Evolutionary conservation across 2,329 filamentous ascomycete genomes (phyloP).

Genomic region (Epichloe uncinata): DNA sequence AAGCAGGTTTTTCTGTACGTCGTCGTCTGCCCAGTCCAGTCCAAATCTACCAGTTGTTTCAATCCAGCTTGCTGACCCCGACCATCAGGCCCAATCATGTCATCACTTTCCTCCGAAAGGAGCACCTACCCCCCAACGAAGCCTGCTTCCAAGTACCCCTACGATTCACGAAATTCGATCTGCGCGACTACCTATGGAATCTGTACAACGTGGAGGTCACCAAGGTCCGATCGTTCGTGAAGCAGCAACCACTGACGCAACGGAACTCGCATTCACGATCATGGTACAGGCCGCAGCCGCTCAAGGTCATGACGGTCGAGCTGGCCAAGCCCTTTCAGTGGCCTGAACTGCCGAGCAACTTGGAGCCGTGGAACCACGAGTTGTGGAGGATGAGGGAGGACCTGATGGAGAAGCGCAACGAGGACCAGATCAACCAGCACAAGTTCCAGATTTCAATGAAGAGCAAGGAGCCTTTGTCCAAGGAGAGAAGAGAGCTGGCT

Average conservation of each 20-base stretch:
- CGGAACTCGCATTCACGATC: constrained; percentile 35
- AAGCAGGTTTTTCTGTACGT: constrained; percentile 45
- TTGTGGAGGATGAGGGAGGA: constrained; percentile 40
- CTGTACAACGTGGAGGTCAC: constrained; percentile 64
- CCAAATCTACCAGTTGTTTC: neutral
- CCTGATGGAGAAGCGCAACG: constrained; percentile 27
- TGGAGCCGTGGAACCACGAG: constrained; percentile 51
- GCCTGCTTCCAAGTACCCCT: constrained; percentile 87
- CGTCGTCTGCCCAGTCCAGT: no score
- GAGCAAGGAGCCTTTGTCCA: constrained; percentile 28
- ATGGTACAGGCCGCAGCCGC: constrained; percentile 55
- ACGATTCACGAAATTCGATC: constrained; percentile 87
- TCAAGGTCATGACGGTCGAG: constrained; percentile 94
- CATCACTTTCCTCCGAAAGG: constrained; percentile 62
- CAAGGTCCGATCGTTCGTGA: constrained; percentile 64
- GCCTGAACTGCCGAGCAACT: constrained; percentile 55
- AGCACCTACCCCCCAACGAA: constrained; percentile 63
- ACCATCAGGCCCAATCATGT: constrained; percentile 60
- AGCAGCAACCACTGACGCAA: constrained; percentile 45
- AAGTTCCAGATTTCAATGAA: constrained; percentile 24
- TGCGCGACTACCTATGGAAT: constrained; percentile 88
- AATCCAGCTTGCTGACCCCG: neutral
- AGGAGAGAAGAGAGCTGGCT: constrained; percentile 37
- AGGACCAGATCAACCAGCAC: constrained; percentile 19
- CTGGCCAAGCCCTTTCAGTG: constrained; percentile 78